Conservation (phyloP, 2,329 filamentous ascomycete species). For the Cyanodermella asteris region DNA sequence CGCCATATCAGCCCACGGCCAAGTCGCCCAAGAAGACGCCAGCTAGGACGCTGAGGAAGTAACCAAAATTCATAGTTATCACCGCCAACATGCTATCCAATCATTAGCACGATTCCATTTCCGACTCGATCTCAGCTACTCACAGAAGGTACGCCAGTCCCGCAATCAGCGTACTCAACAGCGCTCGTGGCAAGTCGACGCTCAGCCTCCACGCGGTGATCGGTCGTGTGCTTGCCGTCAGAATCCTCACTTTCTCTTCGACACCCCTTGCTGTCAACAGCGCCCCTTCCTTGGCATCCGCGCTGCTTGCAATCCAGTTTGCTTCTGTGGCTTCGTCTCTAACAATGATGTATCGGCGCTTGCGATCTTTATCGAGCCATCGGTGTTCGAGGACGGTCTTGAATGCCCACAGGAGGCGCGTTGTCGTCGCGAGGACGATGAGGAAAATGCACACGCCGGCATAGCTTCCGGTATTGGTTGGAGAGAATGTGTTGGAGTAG, state of each 20-base stretch:
- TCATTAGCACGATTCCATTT: background rate
- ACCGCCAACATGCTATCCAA: conserved; percentile 61
- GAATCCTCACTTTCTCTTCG: conserved; percentile 59
- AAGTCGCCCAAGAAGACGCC: conserved; percentile 75
- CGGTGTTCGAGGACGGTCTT: conserved; percentile 37
- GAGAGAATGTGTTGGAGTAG: conserved; percentile 53
- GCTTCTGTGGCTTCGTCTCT: conserved; percentile 38
- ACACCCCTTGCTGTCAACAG: conserved; percentile 53
- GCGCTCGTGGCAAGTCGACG: conserved; percentile 53
- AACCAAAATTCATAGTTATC: conserved; percentile 76
- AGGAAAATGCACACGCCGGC: conserved; percentile 85
- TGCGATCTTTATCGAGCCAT: conserved; percentile 52
- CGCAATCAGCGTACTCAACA: conserved; percentile 47
- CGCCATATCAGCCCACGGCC: conserved; percentile 47
- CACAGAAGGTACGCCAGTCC: conserved; percentile 71
- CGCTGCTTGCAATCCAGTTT: conserved; percentile 36
- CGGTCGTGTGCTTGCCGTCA: conserved; percentile 33
- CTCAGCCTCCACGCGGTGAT: conserved; percentile 58
- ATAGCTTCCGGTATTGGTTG: conserved; percentile 46
- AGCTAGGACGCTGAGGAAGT: conserved; percentile 59
- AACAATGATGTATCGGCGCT: conserved; percentile 57
- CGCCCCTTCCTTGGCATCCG: conserved; percentile 40
- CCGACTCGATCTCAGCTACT: conserved; percentile 18
- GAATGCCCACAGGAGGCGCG: conserved; percentile 49
- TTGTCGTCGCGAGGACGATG: conserved; percentile 48